These are phyloP conservation scores for Trichothecium sympodiale DNA, from an alignment of 2,329 filamentous ascomycete species.

Conservation along the genomic window DNA sequence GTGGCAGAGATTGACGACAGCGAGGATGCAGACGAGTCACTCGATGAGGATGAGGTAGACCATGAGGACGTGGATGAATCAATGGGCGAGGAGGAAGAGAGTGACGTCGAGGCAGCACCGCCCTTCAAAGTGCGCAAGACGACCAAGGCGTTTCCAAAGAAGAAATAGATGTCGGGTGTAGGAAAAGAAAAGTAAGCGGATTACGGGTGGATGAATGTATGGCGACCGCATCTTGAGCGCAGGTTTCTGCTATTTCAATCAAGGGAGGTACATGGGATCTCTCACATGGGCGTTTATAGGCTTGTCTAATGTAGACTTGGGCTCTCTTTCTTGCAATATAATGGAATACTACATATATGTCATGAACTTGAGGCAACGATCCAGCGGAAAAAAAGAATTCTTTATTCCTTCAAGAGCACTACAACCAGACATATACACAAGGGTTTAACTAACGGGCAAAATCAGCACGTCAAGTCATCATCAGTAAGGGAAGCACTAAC, in stretches of 20 bases:
- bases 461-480: no score
- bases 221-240: no score
- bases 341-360: no score
- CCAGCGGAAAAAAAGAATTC: no score
- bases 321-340: not conserved
- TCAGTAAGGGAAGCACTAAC: no score
- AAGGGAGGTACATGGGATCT: no score
- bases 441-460: no score
- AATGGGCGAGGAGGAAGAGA: conserved; percentile 43
- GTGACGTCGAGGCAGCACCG: conserved; percentile 36
- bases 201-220: conserved; percentile 1
- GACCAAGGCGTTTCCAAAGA: conserved; percentile 22
- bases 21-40: conserved; percentile 34
- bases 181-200: not conserved
- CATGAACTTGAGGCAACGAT: no score
- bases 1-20: conserved; percentile 29
- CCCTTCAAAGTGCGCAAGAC: conserved; percentile 34
- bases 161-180: conserved; percentile 16
- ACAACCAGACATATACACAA: no score
- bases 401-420: no score
- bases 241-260: not conserved
- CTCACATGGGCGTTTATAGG: conserved; percentile 1
- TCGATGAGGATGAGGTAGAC: conserved; percentile 49
- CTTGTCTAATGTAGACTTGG: conserved; percentile 1
- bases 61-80: conserved; percentile 47